Evolutionary conservation across 331 rosid genomes (phyloP).

Genomic region (Arachis monticola): DNA sequence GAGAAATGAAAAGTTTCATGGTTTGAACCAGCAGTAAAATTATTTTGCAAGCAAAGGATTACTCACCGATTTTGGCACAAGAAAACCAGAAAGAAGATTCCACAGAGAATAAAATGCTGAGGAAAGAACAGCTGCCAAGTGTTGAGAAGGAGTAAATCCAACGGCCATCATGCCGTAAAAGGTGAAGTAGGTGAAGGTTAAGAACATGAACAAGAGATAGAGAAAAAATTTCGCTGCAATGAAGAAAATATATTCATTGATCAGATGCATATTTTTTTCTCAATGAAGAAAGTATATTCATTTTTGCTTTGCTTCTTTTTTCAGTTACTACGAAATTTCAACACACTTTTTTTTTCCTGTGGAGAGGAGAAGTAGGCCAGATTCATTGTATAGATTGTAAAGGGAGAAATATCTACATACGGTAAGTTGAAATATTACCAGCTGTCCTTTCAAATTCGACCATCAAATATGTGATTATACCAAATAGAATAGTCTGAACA

Average conservation of each 20-base stretch:
- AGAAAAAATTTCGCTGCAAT: slow-evolving; percentile 77
- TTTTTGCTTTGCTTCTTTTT: neutral
- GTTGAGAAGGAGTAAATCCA: slow-evolving; percentile 82
- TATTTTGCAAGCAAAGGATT: neutral
- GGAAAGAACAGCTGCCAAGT: slow-evolving; percentile 79
- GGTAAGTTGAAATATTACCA: slow-evolving; percentile 46
- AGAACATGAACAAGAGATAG: slow-evolving; percentile 84
- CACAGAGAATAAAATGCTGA: slow-evolving; percentile 93
- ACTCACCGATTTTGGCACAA: slow-evolving; percentile 85
- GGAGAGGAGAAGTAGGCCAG: neutral
- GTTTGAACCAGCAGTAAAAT: neutral
- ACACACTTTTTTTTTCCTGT: neutral
- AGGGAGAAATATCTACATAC: slow-evolving; percentile 17
- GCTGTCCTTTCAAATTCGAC: slow-evolving; percentile 68
- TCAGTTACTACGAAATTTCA: slow-evolving; percentile 3
- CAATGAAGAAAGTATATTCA: neutral
- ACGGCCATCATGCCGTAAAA: slow-evolving; percentile 95
- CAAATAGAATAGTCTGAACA: slow-evolving; percentile 70
- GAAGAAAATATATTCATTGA: neutral
- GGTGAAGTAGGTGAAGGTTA: slow-evolving; percentile 92
- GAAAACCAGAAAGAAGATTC: slow-evolving; percentile 96
- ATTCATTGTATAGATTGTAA: neutral
- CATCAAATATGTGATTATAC: slow-evolving; percentile 80
- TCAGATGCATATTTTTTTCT: neutral
- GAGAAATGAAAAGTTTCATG: neutral